Conservation (phyloP, 2,329 filamentous ascomycete species). For the Delphinella strobiligena region DNA sequence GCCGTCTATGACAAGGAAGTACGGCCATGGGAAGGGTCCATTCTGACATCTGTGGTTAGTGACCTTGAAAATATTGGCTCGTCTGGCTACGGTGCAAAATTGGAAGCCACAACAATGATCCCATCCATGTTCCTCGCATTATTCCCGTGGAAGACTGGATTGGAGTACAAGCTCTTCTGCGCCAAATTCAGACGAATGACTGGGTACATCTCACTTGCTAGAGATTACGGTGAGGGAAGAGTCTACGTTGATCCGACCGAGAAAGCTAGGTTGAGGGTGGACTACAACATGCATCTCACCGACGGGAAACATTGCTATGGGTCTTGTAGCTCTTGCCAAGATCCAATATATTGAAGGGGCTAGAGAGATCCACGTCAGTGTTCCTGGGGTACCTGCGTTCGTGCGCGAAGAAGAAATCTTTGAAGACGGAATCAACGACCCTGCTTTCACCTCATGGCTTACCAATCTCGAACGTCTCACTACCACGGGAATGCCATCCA, state of each 20-base stretch:
- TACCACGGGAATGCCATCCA: slow-evolving; percentile 37
- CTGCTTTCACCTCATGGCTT: slow-evolving; percentile 52
- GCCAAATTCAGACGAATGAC: slow-evolving; percentile 58
- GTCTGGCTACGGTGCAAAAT: slow-evolving; percentile 67
- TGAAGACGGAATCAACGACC: slow-evolving; percentile 36
- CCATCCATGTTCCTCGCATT: slow-evolving; percentile 52
- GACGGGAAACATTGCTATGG: slow-evolving; percentile 67
- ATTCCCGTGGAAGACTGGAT: slow-evolving; percentile 54
- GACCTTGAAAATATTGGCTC: slow-evolving; percentile 73
- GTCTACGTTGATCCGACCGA: slow-evolving; percentile 59
- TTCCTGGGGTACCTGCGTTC: slow-evolving; percentile 55
- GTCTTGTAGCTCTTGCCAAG: slow-evolving; percentile 58
- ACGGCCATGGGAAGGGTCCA: slow-evolving; percentile 53
- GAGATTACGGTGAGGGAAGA: slow-evolving; percentile 63
- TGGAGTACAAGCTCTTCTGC: slow-evolving; percentile 60
- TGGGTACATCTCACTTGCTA: slow-evolving; percentile 59
- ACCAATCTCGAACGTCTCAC: slow-evolving; percentile 34
- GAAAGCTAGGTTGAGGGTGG: slow-evolving; percentile 44
- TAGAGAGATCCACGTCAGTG: slow-evolving; percentile 58
- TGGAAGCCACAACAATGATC: slow-evolving; percentile 67
- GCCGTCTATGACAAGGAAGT: slow-evolving; percentile 60
- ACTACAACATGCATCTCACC: slow-evolving; percentile 60
- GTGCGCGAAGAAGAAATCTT: slow-evolving; percentile 33
- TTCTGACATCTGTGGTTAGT: slow-evolving; percentile 65
- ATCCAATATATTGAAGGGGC: slow-evolving; percentile 71